A percentile compares a stretch with the other conserved stretches of the same genome.
phyloP scores from a whole-genome alignment of 768 basidiomycete genomes.

The Phanerochaete carnosa region DNA sequence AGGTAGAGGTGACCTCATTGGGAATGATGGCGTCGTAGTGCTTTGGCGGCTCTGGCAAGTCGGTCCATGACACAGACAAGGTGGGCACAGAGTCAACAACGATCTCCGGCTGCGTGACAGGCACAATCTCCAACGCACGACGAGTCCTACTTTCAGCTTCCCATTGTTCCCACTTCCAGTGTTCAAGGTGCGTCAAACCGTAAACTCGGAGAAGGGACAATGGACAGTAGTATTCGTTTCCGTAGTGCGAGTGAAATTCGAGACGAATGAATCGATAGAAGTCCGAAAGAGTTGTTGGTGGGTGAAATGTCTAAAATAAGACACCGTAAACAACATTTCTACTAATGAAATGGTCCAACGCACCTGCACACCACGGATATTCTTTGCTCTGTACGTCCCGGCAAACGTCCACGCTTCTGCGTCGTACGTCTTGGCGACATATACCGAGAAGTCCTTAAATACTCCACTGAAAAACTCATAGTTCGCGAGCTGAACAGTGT shows the following conservation, averaged over 20 bases:
- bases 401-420: conserved; percentile 50
- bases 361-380: conserved; percentile 88
- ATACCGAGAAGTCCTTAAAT: conserved; percentile 88
- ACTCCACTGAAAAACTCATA: conserved; percentile 98
- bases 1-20: neutral
- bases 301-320: conserved; percentile 64
- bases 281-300: conserved; percentile 64
- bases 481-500: conserved; percentile 93
- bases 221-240: conserved; percentile 95
- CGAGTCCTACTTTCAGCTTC: conserved; percentile 56
- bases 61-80: neutral
- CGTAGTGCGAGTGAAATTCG: conserved; percentile 92
- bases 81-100: neutral
- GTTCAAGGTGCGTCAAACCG: conserved; percentile 93
- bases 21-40: neutral
- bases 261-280: conserved; percentile 95
- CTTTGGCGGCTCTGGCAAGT: neutral
- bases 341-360: conserved; percentile 21
- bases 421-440: conserved; percentile 51
- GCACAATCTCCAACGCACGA: conserved; percentile 18
- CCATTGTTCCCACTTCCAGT: conserved; percentile 92
- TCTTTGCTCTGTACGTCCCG: conserved; percentile 86
- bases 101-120: conserved; percentile 20
- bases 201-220: conserved; percentile 90
- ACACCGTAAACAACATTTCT: neutral